phyloP scores from a whole-genome alignment of 306 rosid genomes.

The Amphicarpaea edgeworthii region DNA sequence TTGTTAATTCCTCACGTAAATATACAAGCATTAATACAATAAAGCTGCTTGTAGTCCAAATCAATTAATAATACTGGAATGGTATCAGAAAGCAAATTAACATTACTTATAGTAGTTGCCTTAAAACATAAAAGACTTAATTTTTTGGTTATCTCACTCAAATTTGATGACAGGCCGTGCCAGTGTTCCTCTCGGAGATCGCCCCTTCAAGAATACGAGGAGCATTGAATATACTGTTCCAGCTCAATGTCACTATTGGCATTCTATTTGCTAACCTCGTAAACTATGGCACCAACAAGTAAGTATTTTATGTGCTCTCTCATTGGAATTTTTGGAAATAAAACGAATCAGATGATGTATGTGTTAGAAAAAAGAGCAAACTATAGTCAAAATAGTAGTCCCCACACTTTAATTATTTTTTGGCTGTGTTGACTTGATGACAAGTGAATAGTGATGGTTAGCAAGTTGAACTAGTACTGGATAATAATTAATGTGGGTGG shows the following conservation, averaged over 20 bases:
- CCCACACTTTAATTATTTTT: background rate
- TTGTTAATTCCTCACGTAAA: slow-evolving; percentile 17
- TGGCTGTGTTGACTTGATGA: background rate
- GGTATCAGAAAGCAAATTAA: too few species aligned
- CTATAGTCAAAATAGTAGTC: slow-evolving; percentile 10
- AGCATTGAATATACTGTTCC: slow-evolving; percentile 84
- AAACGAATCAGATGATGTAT: slow-evolving; percentile 2
- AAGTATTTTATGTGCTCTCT: slow-evolving; percentile 32
- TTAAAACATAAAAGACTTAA: too few species aligned
- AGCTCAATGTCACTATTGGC: slow-evolving; percentile 84
- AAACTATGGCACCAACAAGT: slow-evolving; percentile 88
- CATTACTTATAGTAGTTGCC: too few species aligned
- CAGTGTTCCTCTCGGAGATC: slow-evolving; percentile 89
- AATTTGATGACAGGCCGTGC: slow-evolving; percentile 78
- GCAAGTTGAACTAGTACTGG: slow-evolving; percentile 13
- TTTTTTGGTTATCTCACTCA: background rate
- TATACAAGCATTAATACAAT: too few species aligned
- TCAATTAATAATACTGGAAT: background rate
- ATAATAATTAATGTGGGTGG: background rate
- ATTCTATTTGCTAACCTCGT: slow-evolving; percentile 87
- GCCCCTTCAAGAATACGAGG: slow-evolving; percentile 98
- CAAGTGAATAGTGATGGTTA: background rate
- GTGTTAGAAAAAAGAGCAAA: background rate
- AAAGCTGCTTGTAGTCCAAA: background rate
- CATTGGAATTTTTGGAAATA: background rate